phyloP scores from a whole-genome alignment of 2,329 filamentous ascomycete genomes.

The Trichoderma sp. region DNA sequence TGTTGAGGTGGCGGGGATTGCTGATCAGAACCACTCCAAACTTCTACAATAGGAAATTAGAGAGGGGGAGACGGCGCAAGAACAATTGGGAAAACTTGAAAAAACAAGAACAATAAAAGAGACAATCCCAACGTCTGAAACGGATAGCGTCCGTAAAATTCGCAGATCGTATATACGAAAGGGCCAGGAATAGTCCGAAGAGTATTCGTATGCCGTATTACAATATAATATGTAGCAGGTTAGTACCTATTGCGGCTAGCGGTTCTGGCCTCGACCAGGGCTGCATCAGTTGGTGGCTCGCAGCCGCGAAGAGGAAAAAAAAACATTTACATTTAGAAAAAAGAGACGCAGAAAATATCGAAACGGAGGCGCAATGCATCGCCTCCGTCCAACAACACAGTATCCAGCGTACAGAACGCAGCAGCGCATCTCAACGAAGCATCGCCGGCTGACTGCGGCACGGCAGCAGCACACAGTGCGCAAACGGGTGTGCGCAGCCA shows the following conservation, averaged over 20 bases:
- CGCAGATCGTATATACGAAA: not conserved
- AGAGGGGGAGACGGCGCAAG: not conserved
- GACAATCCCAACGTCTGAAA: not conserved
- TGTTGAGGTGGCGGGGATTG: constrained; percentile 2
- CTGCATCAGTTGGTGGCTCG: not conserved
- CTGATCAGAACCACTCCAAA: not conserved
- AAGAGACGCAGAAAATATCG: not conserved
- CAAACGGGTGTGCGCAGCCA: not conserved
- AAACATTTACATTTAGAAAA: too few species aligned
- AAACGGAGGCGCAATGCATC: not conserved
- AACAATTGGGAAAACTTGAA: not conserved
- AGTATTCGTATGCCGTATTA: not conserved
- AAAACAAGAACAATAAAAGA: not conserved
- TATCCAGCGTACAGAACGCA: not conserved
- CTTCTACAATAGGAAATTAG: not conserved
- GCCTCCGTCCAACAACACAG: not conserved
- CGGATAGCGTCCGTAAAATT: not conserved
- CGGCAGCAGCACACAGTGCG: not conserved
- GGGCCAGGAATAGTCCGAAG: not conserved
- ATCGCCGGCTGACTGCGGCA: not conserved
- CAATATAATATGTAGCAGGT: not conserved
- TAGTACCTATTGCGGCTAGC: not conserved
- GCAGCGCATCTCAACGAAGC: not conserved
- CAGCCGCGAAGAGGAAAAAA: not conserved
- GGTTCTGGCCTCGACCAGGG: not conserved